Base-by-base conservation (phyloP, 2,329 filamentous ascomycete species). In the Alternaria gaisen region DNA sequence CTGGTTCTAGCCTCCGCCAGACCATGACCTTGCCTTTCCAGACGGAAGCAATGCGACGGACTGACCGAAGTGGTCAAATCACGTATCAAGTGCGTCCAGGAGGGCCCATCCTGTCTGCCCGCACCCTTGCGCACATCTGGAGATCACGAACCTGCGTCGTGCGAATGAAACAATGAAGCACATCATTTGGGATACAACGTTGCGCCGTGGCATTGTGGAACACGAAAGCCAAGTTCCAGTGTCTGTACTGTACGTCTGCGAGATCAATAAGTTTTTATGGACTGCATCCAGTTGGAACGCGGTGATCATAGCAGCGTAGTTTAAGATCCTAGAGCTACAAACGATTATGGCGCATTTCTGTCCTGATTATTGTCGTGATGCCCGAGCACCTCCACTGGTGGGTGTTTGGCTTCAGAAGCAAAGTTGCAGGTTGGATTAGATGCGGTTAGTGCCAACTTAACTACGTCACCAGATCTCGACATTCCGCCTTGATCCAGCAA, bases 401-500 rank as follows among this genome's bases (percentile, higher is more conserved):
- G 20, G 30, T 38, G 46, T 50, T 50, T 16, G 48, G 24, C 12
- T 53, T 20, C 22, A 44, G 28, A 41, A 32, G 38, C 34, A 50
- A 50, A 50, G 46, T 20, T 14, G 46, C 36, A 38, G 38, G 46
- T 20, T 14, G 46, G 46, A 14, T 50, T 50, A 26, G 20, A 51
- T 48, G 58, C 44, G 51, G 58, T 55, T 63, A 61, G 53, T 43
- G 53, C 48, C 53, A 32, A n/a, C 44, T 51, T 43, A 26, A 36
- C 57, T 60, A 64, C 61, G 61, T 64, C 61, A 61, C 56, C 36
- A 24, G 42, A 36, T 16, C 12, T 38, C 24, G 18, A 56, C 26
- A 26, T 22, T 34, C 30, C 28, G 42, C n/a, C 32, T 26, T n/a
- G 53, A 46, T 41, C 8, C 40, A 20, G 36, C 12, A 16, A 5